phyloP scores from a whole-genome alignment of 208 protist species.

The Sergeia podlipaevii region DNA sequence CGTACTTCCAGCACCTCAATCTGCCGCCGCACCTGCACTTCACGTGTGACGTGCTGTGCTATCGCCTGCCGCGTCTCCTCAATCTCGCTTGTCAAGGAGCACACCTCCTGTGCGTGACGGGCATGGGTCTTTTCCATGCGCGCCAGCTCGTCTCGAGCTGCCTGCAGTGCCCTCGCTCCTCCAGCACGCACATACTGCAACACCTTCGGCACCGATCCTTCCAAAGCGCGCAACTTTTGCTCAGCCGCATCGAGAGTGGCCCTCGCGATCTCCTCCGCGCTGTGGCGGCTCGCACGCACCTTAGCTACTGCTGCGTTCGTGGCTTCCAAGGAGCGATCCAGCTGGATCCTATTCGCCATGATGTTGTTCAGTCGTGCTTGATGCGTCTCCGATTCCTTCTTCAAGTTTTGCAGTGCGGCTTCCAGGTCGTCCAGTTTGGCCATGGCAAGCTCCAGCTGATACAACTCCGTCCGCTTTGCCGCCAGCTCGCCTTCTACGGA shows the following conservation, averaged over 20 bases:
- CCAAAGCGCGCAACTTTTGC: constrained; percentile 16
- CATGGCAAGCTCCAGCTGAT: constrained; percentile 32
- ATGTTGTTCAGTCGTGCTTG: constrained; percentile 33
- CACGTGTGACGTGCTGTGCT: constrained; percentile 34
- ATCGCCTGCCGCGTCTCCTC: constrained; percentile 31
- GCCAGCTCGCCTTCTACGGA: constrained; percentile 22
- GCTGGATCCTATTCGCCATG: constrained; percentile 2
- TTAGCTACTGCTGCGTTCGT: background rate
- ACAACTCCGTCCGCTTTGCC: constrained; percentile 25
- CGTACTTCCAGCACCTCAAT: constrained; percentile 39
- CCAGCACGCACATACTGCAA: constrained; percentile 22
- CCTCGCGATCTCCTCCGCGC: constrained; percentile 9
- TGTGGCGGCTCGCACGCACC: constrained; percentile 11
- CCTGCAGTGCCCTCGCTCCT: constrained; percentile 15
- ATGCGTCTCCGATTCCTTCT: constrained; percentile 22
- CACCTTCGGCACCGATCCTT: constrained; percentile 27
- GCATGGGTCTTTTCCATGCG: constrained; percentile 12
- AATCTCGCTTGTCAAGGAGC: constrained; percentile 16
- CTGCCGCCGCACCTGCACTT: constrained; percentile 32
- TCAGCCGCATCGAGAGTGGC: constrained; percentile 4
- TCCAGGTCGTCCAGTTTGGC: constrained; percentile 41
- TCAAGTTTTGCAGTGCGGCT: constrained; percentile 13
- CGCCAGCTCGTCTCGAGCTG: constrained; percentile 21
- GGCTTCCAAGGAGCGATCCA: background rate
- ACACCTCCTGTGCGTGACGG: constrained; percentile 17